Conservation (phyloP, 495 filamentous ascomycete species). For the Penicillium angulare region DNA sequence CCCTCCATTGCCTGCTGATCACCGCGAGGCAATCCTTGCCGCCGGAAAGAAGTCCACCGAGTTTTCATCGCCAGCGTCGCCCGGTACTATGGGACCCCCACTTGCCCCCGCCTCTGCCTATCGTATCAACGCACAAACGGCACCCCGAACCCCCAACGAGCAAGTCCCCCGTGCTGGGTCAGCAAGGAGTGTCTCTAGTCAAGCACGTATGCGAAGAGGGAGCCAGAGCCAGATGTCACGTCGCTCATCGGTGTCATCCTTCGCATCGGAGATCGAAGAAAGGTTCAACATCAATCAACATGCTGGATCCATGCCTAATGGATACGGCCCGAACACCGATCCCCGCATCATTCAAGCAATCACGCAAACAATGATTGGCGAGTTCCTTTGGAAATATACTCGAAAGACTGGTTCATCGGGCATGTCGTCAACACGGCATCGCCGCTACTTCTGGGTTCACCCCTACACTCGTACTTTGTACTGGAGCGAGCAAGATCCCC, state of each 20-base stretch:
- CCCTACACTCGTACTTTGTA: conserved; percentile 96
- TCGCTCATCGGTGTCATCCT: conserved; percentile 89
- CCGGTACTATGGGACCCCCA: conserved; percentile 80
- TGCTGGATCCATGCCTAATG: conserved; percentile 56
- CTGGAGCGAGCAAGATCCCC: conserved; percentile 91
- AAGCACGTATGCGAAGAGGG: conserved; percentile 30
- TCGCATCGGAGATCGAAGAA: conserved; percentile 88
- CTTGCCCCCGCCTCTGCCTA: conserved; percentile 78
- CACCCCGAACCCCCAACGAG: conserved; percentile 71
- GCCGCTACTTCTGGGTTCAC: conserved; percentile 98
- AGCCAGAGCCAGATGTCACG: conserved; percentile 60
- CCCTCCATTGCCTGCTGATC: conserved; percentile 79
- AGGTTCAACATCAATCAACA: conserved; percentile 74
- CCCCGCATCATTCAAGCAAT: conserved; percentile 99
- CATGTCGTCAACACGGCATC: conserved; percentile 83
- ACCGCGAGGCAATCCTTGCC: conserved; percentile 79
- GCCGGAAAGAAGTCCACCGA: conserved; percentile 60
- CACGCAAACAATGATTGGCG: conserved; percentile 99
- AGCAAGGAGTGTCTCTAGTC: conserved; percentile 52
- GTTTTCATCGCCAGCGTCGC: conserved; percentile 38
- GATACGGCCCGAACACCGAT: conserved; percentile 64
- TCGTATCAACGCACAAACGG: conserved; percentile 41
- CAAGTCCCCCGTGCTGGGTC: conserved; percentile 49
- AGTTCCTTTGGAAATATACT: conserved; percentile 98
- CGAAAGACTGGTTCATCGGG: conserved; percentile 82